Evolutionary conservation across 164 flowering plant species (phyloP).

Genomic region (Euptelea pleiosperma): DNA sequence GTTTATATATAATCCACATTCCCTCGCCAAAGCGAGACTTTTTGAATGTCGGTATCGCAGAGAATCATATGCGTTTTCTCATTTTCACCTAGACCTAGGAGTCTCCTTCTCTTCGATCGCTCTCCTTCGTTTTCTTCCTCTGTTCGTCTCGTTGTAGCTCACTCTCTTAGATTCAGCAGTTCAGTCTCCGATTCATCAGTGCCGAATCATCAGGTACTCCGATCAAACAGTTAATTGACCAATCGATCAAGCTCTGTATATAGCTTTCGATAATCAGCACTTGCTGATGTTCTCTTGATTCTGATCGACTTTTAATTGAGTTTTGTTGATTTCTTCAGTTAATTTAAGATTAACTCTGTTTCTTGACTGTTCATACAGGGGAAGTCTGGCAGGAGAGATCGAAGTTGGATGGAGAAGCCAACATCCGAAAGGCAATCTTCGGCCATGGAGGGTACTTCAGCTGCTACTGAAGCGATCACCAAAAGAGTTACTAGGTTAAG

Average conservation of each 20-base stretch:
- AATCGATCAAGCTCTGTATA: too few species aligned
- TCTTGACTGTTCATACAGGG: slow-evolving; percentile 29
- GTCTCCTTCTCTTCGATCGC: slow-evolving; percentile 14
- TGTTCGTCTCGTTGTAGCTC: slow-evolving; percentile 8
- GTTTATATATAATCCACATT: not conserved
- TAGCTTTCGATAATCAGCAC: not conserved
- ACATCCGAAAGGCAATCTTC: slow-evolving; percentile 17
- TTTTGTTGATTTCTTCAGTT: not conserved
- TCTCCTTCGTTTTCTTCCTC: slow-evolving; percentile 12
- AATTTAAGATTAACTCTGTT: too few species aligned
- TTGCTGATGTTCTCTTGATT: not conserved
- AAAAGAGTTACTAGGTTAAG: slow-evolving; percentile 27
- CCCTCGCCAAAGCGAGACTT: not conserved
- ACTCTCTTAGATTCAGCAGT: slow-evolving; percentile 12
- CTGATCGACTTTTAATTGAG: not conserved
- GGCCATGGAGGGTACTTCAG: slow-evolving; percentile 13
- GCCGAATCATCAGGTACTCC: slow-evolving; percentile 35
- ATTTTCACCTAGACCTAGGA: slow-evolving; percentile 15
- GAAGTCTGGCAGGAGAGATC: slow-evolving; percentile 25
- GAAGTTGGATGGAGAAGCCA: slow-evolving; percentile 42
- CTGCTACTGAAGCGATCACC: slow-evolving; percentile 29
- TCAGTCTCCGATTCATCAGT: slow-evolving; percentile 19
- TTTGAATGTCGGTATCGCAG: slow-evolving; percentile 50
- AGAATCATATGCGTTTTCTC: slow-evolving; percentile 29
- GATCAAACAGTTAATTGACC: too few species aligned